Evolutionary conservation across 1,284 basidiomycete species (phyloP), one percentile per base, ranked within the genome.

Genomic region (Cryptococcus sp.): DNA sequence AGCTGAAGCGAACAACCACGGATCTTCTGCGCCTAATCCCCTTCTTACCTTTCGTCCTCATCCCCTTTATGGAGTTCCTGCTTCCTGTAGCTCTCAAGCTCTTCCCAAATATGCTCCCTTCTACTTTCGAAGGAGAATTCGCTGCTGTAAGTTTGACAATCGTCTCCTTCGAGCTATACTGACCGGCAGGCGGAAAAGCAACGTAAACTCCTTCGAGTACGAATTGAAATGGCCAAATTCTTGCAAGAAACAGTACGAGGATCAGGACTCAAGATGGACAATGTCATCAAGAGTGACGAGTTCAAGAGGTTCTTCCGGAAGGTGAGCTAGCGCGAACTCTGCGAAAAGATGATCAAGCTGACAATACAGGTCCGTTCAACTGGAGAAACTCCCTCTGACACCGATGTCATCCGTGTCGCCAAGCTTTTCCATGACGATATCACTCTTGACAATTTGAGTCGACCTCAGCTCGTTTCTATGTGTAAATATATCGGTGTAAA

Each of bases 241-340:
- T 79, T 99, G 45, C 94, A 98, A 70, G 96, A 98, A 74, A 98
- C 96, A 1, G 83, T 98, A 52, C 85, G 88, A 45, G 94, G 98
- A 75, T 91, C 89, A 14, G 91, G 91, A 39, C 80, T 98, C 53
- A 91, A 89, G 72, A 89, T 90, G 7, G 93, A 94, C 68, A 84
- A 85, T 18, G 93, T 98, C 54, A 83, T 97, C 52, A 89, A 89
- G 55, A 88, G 84, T 48, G 91, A 97, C 57, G 91, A 92, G 50
- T 98, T 98, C 81, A 98, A 98, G 70, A 91, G 97, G 75, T 98
- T 99, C 78, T 99, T 98, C 86, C 85, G 91, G 70, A 98, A 98
- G 79, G 86, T 85, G 52, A 34, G 73, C 55, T 19, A n/a, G n/a
- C n/a, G n/a, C n/a, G n/a, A 24, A 37, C 7, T 22, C 34, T 2